Conservation (phyloP, 345 rosid species). For the Psidium friedrichsthalianum region DNA sequence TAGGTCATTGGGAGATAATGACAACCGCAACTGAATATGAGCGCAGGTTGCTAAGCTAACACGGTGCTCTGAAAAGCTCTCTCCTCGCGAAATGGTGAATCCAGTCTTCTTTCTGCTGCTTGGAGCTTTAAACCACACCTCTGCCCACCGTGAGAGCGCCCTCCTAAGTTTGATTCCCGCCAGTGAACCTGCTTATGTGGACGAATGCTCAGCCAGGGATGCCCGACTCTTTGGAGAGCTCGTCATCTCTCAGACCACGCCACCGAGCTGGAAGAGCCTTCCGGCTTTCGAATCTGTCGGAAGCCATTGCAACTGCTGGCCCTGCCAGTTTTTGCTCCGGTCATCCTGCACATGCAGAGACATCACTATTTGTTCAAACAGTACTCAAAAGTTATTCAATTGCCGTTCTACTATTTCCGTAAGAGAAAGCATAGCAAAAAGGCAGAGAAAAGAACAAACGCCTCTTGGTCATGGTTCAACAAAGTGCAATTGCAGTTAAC, state of each 20-base stretch:
- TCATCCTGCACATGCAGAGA: constrained; percentile 50
- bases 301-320: constrained; percentile 77
- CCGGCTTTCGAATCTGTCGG: constrained; percentile 89
- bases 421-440: neutral
- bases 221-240: constrained; percentile 54
- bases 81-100: neutral
- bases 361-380: neutral
- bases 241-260: constrained; percentile 69
- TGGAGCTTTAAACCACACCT: constrained; percentile 36
- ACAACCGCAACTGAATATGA: neutral
- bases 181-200: constrained; percentile 93
- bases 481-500: neutral
- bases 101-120: neutral
- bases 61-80: neutral
- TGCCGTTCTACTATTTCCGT: neutral
- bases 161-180: constrained; percentile 56
- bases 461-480: neutral
- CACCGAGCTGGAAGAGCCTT: too few relatives aligned
- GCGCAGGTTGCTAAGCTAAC: neutral
- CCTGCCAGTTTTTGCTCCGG: constrained; percentile 67
- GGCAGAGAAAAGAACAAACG: neutral
- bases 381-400: neutral
- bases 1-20: neutral
- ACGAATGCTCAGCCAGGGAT: constrained; percentile 78
- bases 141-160: constrained; percentile 82